These are phyloP conservation scores for Teratosphaeria epicoccoides DNA, from an alignment of 2,329 filamentous ascomycete species.

Conservation along the genomic window DNA sequence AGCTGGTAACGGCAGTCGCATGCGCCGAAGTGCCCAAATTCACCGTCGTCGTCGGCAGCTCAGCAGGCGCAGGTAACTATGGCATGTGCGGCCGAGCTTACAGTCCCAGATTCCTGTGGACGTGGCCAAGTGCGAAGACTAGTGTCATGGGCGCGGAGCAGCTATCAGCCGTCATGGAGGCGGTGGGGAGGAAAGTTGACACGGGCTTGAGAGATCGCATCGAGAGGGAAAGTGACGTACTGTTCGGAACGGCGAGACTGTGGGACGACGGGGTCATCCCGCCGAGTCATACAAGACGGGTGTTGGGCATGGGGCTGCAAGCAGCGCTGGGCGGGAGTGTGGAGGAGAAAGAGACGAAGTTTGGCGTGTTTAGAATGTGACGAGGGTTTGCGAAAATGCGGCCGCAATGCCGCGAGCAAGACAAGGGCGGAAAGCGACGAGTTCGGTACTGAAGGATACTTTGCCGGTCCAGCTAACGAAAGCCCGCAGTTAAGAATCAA, in stretches of 20 bases:
- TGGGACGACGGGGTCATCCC: slow-evolving; percentile 58
- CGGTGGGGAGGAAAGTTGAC: slow-evolving; percentile 75
- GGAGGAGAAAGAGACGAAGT: slow-evolving; percentile 26
- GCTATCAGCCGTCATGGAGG: slow-evolving; percentile 84
- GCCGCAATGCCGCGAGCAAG: too few relatives aligned
- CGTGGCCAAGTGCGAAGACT: slow-evolving; percentile 95
- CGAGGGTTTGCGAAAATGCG: not conserved
- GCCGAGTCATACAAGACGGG: slow-evolving; percentile 38
- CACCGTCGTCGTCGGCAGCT: slow-evolving; percentile 88
- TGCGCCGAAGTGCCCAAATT: slow-evolving; percentile 94
- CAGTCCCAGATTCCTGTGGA: slow-evolving; percentile 81
- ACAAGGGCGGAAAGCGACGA: too few relatives aligned
- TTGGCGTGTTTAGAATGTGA: slow-evolving; percentile 32
- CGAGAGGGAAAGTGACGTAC: slow-evolving; percentile 78
- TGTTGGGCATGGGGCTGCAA: slow-evolving; percentile 39
- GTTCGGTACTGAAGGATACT: too few relatives aligned
- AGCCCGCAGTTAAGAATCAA: too few relatives aligned
- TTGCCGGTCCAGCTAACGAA: too few relatives aligned
- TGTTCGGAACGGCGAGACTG: slow-evolving; percentile 75
- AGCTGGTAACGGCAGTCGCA: slow-evolving; percentile 88
- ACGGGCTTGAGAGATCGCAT: slow-evolving; percentile 73
- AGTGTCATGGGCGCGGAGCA: slow-evolving; percentile 95
- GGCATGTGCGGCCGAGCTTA: slow-evolving; percentile 96
- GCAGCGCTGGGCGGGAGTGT: slow-evolving; percentile 31
- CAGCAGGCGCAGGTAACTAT: slow-evolving; percentile 91